A percentile compares a stretch with the other conserved stretches of the same genome.
Evolutionary conservation across 495 filamentous ascomycete species (phyloP).

Genomic region (Lophium mytilinum): DNA sequence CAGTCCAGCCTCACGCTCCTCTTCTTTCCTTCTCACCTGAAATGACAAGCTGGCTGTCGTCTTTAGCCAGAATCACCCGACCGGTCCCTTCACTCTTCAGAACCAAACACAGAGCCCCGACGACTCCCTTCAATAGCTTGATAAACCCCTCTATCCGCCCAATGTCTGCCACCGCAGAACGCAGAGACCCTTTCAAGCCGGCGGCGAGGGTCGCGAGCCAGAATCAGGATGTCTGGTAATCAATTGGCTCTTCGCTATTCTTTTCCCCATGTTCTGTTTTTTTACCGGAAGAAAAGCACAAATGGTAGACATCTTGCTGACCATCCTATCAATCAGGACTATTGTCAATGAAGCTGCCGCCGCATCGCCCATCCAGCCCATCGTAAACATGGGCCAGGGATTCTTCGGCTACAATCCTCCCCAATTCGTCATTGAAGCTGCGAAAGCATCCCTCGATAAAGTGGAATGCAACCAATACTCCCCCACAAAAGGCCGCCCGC

Average conservation of each 20-base stretch:
- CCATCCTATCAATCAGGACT: slow-evolving; percentile 47
- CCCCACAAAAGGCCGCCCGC: slow-evolving; percentile 84
- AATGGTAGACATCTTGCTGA: neutral
- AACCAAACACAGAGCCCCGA: neutral
- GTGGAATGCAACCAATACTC: slow-evolving; percentile 99
- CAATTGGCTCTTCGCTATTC: neutral
- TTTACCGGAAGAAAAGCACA: too few relatives aligned
- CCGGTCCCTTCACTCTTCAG: neutral
- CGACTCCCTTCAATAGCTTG: neutral
- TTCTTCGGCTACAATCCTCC: slow-evolving; percentile 98
- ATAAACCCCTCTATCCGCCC: slow-evolving; percentile 6
- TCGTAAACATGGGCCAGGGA: slow-evolving; percentile 95
- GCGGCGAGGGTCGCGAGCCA: slow-evolving; percentile 71
- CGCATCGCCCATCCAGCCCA: slow-evolving; percentile 79
- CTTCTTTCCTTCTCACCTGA: neutral
- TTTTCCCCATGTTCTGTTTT: too few relatives aligned
- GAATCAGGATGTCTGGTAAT: slow-evolving; percentile 89
- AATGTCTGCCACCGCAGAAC: slow-evolving; percentile 22
- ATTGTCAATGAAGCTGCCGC: slow-evolving; percentile 90
- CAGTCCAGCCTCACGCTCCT: neutral
- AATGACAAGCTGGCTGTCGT: neutral
- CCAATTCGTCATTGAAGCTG: slow-evolving; percentile 80
- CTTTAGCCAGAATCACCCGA: neutral
- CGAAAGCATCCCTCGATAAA: slow-evolving; percentile 78
- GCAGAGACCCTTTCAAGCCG: slow-evolving; percentile 49